phyloP scores from a whole-genome alignment of 371 early-diverging fungal genomes.

The Dichotomocladium elegans region DNA sequence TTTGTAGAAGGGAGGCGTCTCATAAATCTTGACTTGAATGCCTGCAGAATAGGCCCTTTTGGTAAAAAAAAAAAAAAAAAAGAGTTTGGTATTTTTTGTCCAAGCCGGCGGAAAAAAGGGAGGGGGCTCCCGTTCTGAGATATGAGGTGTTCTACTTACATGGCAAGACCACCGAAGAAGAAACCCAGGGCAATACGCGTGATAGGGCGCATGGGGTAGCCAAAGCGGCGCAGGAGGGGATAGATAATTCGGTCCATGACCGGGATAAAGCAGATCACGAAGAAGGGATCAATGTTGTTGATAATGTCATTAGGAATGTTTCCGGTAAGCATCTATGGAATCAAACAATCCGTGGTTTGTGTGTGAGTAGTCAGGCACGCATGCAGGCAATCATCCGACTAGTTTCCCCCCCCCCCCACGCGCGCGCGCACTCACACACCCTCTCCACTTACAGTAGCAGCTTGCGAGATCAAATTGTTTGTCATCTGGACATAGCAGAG shows the following conservation, averaged over 20 bases:
- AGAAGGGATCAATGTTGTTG: slow-evolving; percentile 61
- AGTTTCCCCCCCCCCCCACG: too few species aligned
- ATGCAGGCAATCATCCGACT: too few species aligned
- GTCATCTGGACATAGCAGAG: slow-evolving; percentile 72
- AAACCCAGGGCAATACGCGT: slow-evolving; percentile 71
- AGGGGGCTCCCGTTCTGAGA: background rate
- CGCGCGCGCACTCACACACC: too few species aligned
- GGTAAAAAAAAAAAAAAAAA: background rate
- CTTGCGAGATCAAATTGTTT: slow-evolving; percentile 74
- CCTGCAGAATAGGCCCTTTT: slow-evolving; percentile 52
- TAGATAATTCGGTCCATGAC: slow-evolving; percentile 65
- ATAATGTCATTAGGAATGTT: slow-evolving; percentile 60
- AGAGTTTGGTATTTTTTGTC: background rate
- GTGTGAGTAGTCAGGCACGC: too few species aligned
- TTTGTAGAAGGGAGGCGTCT: slow-evolving; percentile 27
- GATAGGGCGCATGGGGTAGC: slow-evolving; percentile 61
- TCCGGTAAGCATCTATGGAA: slow-evolving; percentile 58
- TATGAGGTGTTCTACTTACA: slow-evolving; percentile 20
- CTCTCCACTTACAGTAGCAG: slow-evolving; percentile 23
- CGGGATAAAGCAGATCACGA: slow-evolving; percentile 69
- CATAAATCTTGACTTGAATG: slow-evolving; percentile 65
- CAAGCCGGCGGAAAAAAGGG: background rate
- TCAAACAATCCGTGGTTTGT: too few species aligned
- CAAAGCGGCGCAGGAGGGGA: slow-evolving; percentile 58
- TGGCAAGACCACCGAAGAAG: slow-evolving; percentile 54